Evolutionary conservation across 192 early-diverging fungal genomes (phyloP).

Genomic region (Rhizophagus prolifer): DNA sequence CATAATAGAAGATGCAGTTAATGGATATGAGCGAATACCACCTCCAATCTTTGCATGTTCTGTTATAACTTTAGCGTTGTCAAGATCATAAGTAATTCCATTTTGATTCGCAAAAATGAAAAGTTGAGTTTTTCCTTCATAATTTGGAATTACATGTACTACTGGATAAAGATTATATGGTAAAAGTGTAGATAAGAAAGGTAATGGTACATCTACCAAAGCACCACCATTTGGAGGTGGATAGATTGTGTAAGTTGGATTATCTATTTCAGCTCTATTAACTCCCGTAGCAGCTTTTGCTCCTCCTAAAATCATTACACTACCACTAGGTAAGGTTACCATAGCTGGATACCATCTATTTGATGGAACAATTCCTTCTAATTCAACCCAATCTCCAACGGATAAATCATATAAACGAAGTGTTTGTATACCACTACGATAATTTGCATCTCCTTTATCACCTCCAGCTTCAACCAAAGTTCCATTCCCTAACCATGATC

Average conservation of each 20-base stretch:
- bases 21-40: conserved; percentile 50
- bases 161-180: conserved; percentile 39
- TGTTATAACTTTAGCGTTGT: conserved; percentile 24
- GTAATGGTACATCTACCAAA: conserved; percentile 7
- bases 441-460: conserved; percentile 31
- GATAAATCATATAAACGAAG: background rate
- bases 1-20: conserved; percentile 53
- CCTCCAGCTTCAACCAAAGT: conserved; percentile 55
- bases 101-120: conserved; percentile 44
- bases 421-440: background rate
- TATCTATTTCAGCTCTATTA: conserved; percentile 48
- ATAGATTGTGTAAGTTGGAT: conserved; percentile 45
- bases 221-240: conserved; percentile 28
- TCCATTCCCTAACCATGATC: conserved; percentile 52
- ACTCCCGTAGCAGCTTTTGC: conserved; percentile 44
- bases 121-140: conserved; percentile 26
- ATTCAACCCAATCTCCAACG: conserved; percentile 45
- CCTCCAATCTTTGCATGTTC: conserved; percentile 50
- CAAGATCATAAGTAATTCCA: conserved; percentile 33
- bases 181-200: background rate
- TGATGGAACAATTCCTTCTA: conserved; percentile 28
- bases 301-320: conserved; percentile 56
- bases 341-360: conserved; percentile 57
- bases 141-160: conserved; percentile 40
- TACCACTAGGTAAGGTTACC: conserved; percentile 37